phyloP scores from a whole-genome alignment of 345 rosid genomes.

The Leavenworthia alabamica region DNA sequence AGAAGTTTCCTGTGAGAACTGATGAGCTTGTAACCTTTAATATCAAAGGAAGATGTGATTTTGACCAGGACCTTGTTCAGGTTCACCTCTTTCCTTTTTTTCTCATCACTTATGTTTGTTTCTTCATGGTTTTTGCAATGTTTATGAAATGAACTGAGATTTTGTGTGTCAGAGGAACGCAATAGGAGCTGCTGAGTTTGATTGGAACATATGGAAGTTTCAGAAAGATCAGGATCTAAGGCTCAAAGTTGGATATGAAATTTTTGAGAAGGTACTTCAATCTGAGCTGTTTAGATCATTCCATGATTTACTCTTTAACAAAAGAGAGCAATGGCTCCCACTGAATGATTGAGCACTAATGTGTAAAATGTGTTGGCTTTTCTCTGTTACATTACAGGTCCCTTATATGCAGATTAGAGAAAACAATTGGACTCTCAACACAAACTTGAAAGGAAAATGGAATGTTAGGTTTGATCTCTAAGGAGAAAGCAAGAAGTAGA shows the following conservation, averaged over 20 bases:
- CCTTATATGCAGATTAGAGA: slow-evolving; percentile 84
- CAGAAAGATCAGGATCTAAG: slow-evolving; percentile 76
- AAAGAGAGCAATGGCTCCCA: not conserved
- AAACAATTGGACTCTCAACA: slow-evolving; percentile 79
- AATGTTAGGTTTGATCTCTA: slow-evolving; percentile 62
- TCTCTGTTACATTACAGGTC: slow-evolving; percentile 47
- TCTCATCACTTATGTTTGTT: not conserved
- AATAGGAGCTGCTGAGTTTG: slow-evolving; percentile 70
- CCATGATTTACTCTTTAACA: not conserved
- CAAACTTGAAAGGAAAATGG: slow-evolving; percentile 73
- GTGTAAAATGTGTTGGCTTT: not conserved
- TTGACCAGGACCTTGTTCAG: slow-evolving; percentile 64
- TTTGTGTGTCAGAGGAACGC: slow-evolving; percentile 52
- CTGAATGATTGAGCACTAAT: not conserved
- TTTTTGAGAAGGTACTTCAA: slow-evolving; percentile 54
- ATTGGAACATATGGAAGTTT: slow-evolving; percentile 66
- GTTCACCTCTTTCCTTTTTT: slow-evolving; percentile 26
- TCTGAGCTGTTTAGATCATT: not conserved
- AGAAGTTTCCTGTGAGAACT: slow-evolving; percentile 51
- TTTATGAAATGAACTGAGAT: not conserved
- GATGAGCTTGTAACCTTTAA: slow-evolving; percentile 51
- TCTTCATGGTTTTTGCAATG: not conserved
- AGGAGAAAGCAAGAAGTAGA: not conserved
- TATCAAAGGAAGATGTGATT: slow-evolving; percentile 61
- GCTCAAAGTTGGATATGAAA: slow-evolving; percentile 70